Base-by-base conservation (phyloP, 257 asterid species). In the Verbena officinalis region DNA sequence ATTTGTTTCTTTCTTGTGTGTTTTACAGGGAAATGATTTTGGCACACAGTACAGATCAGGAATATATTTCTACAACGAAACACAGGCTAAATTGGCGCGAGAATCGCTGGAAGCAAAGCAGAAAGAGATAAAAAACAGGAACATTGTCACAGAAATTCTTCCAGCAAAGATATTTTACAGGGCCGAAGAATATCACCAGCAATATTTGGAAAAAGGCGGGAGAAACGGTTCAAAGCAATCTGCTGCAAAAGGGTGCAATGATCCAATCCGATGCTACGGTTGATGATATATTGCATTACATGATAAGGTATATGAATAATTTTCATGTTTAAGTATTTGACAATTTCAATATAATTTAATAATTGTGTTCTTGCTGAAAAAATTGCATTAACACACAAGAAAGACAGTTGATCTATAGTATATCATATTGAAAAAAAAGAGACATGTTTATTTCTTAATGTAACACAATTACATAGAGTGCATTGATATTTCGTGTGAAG, bases 171-270 rank as follows among this genome's bases (percentile, higher is more conserved):
- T 67, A 19, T 90, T 90, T 59, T 90, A 90, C 55, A 39, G 78
- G 62, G 97, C 97, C 0, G 97, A 87, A 56, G 97, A 90, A 86
- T 87, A 85, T 64, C 97, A 90, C 76, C 97, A 87, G 84, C 95
- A 87, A 33, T 90, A 85, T 69, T 58, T 90, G 76, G 95, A 87
- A 81, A 90, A 87, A 72, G 97, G 95, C 36, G 91, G 88, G 11
- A 60, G 82, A 21, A 46, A 62, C 14, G 90, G 95, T 16, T 46
- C 17, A 43, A 80, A 76, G 42, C 97, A 90, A 67, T 90, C 91
- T 1, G 94, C 97, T 54, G 84, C 85, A 17, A 89, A 89, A 69
- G 95, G 95, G 62, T 89, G 97, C 84, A 83, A 71, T 43, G 95
- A 86, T 65, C 91, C 91, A 0, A 87, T 87, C 73, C 80, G 94